Percentiles rank a stretch among this genome's conserved stretches.
Conservation (phyloP, 2,329 filamentous ascomycete genomes). For the Nemania abortiva region DNA sequence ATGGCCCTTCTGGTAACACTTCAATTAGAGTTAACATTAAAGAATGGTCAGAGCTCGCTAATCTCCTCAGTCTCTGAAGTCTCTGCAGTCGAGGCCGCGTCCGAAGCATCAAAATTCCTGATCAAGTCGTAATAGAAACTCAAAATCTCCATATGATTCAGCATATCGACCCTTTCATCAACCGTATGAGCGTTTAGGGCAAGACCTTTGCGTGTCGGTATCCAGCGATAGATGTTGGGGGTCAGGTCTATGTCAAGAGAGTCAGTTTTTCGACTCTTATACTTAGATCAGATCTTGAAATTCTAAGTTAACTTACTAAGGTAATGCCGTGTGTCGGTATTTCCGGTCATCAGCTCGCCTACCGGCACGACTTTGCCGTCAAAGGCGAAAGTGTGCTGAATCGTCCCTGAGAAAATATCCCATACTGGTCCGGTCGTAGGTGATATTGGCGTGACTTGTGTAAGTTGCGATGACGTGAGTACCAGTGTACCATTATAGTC, state of each 20-base stretch:
- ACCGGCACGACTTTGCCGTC: slow-evolving; percentile 53
- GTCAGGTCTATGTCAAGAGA: slow-evolving; percentile 47
- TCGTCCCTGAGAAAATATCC: slow-evolving; percentile 52
- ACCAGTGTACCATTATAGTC: slow-evolving; percentile 58
- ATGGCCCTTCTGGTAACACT: not conserved
- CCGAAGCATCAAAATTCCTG: slow-evolving; percentile 53
- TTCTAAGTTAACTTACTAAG: slow-evolving; percentile 46
- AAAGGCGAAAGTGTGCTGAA: slow-evolving; percentile 53
- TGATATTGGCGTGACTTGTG: slow-evolving; percentile 54
- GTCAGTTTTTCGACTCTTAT: slow-evolving; percentile 18
- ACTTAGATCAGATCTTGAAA: not conserved
- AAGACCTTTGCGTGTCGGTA: slow-evolving; percentile 52
- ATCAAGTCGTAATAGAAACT: slow-evolving; percentile 56
- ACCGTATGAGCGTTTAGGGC: slow-evolving; percentile 54
- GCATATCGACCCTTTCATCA: slow-evolving; percentile 56
- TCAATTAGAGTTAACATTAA: not conserved
- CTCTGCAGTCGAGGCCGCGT: slow-evolving; percentile 30
- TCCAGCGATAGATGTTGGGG: slow-evolving; percentile 56
- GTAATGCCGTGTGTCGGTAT: slow-evolving; percentile 55
- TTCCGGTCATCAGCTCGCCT: slow-evolving; percentile 55
- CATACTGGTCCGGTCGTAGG: slow-evolving; percentile 52
- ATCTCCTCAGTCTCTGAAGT: slow-evolving; percentile 8
- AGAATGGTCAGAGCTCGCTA: slow-evolving; percentile 41
- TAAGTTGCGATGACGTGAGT: slow-evolving; percentile 51
- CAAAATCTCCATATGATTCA: slow-evolving; percentile 54